Conservation (phyloP, 2,329 filamentous ascomycete genomes). For the Calonectria henricotiae region DNA sequence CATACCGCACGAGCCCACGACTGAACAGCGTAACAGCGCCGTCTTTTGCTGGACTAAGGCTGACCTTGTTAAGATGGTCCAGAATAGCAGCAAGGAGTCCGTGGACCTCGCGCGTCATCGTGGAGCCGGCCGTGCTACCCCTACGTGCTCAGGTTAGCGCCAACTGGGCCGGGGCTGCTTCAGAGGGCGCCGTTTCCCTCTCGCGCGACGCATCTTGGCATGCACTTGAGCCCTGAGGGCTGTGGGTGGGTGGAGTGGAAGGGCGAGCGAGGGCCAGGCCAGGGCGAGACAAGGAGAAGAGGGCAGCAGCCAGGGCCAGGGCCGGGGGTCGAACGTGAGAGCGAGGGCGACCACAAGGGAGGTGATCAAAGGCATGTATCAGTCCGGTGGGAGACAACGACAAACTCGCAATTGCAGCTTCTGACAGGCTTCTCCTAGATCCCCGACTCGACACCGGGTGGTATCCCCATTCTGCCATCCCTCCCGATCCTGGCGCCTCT, state of each 20-base stretch:
- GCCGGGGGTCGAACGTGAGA: background rate
- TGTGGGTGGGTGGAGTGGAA: conserved; percentile 17
- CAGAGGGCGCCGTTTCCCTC: conserved; percentile 34
- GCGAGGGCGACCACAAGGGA: background rate
- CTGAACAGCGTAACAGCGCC: conserved; percentile 18
- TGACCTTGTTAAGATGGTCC: conserved; percentile 43
- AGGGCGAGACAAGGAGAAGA: background rate
- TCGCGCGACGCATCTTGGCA: conserved; percentile 15
- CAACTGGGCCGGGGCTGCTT: conserved; percentile 42
- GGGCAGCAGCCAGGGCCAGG: background rate
- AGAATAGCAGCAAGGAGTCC: conserved; percentile 37
- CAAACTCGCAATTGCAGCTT: conserved; percentile 36
- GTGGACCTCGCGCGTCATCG: conserved; percentile 47
- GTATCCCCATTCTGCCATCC: conserved; percentile 46
- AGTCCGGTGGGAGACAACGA: conserved; percentile 12
- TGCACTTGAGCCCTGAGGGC: conserved; percentile 8
- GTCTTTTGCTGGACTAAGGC: conserved; percentile 17
- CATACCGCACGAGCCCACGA: conserved; percentile 27
- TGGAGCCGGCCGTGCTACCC: conserved; percentile 32
- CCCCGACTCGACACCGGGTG: conserved; percentile 35
- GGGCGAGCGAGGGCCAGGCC: background rate
- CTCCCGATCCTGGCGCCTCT: conserved; percentile 41
- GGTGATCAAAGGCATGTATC: conserved; percentile 7
- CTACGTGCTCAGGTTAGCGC: conserved; percentile 41
- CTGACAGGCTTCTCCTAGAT: conserved; percentile 43